Percentiles rank a stretch among this genome's conserved stretches.
These are phyloP conservation scores for Ascochyta fabae DNA, from an alignment of 2,329 filamentous ascomycete species.

Conservation along the genomic window DNA sequence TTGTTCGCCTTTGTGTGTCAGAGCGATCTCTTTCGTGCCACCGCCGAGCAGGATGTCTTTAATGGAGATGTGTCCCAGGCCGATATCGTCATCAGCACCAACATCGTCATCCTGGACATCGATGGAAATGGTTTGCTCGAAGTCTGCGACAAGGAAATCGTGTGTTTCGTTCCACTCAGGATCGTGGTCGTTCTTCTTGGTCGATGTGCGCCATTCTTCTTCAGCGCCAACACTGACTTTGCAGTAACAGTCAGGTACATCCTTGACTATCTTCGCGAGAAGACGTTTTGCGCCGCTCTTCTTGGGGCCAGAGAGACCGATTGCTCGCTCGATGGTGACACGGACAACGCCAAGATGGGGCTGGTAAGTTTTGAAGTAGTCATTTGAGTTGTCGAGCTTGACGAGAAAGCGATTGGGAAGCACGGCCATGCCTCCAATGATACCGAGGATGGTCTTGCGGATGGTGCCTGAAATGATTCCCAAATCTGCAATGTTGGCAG, in stretches of 20 bases:
- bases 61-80: conserved; percentile 50
- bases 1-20: conserved; percentile 49
- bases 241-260: conserved; percentile 57
- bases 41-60: conserved; percentile 53
- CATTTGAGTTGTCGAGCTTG: conserved; percentile 55
- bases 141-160: conserved; percentile 56
- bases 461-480: conserved; percentile 52
- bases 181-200: conserved; percentile 52
- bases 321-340: conserved; percentile 53
- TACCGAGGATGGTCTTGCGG: conserved; percentile 54
- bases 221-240: conserved; percentile 55
- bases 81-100: conserved; percentile 54
- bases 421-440: conserved; percentile 55
- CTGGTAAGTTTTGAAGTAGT: conserved; percentile 58
- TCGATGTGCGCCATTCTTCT: conserved; percentile 53
- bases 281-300: conserved; percentile 50
- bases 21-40: conserved; percentile 51
- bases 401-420: conserved; percentile 59
- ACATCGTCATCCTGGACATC: conserved; percentile 56
- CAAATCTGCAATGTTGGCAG: conserved; percentile 54
- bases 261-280: conserved; percentile 54
- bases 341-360: conserved; percentile 54
- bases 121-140: conserved; percentile 52
- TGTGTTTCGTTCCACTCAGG: conserved; percentile 58
- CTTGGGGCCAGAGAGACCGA: conserved; percentile 48